A percentile compares a stretch with the other conserved stretches of the same genome.
phyloP scores from a whole-genome alignment of 116 monocot species.

The Trichopus zeylanicus region DNA sequence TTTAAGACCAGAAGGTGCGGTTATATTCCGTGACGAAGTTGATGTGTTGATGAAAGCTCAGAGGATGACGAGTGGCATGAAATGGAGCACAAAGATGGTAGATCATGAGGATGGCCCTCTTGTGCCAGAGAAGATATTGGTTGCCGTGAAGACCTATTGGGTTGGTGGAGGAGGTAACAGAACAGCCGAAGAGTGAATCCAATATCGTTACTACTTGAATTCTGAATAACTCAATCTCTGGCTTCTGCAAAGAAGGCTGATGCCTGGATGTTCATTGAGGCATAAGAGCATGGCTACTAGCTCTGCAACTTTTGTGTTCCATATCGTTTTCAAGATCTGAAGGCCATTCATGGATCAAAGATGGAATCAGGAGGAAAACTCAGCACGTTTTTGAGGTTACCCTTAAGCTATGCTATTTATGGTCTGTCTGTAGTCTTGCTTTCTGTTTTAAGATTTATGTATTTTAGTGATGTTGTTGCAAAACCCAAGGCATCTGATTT shows the following conservation, averaged over 20 bases:
- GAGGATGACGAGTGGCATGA: no score
- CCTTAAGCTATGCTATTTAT: not conserved
- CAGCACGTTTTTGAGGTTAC: not conserved
- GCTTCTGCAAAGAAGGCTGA: constrained; percentile 4
- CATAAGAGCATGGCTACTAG: not conserved
- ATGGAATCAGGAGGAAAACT: not conserved
- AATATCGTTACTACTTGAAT: constrained; percentile 1
- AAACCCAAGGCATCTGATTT: not conserved
- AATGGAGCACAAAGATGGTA: constrained; percentile 43
- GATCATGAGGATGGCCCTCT: constrained; percentile 69
- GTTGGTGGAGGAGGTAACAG: constrained; percentile 26
- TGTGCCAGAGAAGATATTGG: constrained; percentile 52
- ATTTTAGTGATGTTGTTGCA: not conserved
- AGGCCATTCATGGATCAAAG: not conserved
- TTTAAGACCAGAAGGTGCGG: constrained; percentile 62
- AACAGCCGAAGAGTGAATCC: not conserved
- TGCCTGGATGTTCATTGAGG: not conserved
- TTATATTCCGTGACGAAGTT: constrained; percentile 56
- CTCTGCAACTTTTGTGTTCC: not conserved
- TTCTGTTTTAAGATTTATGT: no score
- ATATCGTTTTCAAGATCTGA: not conserved
- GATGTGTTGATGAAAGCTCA: constrained; percentile 50
- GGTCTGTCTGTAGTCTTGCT: no score
- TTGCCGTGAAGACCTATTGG: constrained; percentile 76
- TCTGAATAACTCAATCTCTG: not conserved